Base-by-base conservation (phyloP, 108 stramenopile species). In the Skeletonema marinoi region DNA sequence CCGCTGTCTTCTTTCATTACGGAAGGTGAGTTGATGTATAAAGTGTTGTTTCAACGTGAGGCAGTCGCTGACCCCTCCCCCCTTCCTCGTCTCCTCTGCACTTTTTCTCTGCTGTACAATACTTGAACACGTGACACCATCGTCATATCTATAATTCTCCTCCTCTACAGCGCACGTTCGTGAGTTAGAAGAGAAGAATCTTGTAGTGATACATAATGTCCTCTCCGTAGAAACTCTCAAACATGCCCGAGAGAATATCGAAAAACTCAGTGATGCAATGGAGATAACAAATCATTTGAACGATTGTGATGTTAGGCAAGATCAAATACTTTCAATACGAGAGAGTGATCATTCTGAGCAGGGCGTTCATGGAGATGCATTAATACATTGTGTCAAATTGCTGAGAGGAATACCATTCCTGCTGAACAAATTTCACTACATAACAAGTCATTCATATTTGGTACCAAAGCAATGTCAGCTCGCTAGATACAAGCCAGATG, bases 381-480 rank as follows among this genome's bases (percentile, higher is more conserved):
- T 79, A 21, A 21, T 68, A 11, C 80, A 77, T 19, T 72, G 71
- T 48, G 71, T 81, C 3, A 19, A 29, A 4, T 21, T 77, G 12
- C 6, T 81, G 33, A 76, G 76, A n/a, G 80, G 80, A 19, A 41
- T 74, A 13, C 44, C 72, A 3, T 50, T 41, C 30, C 33, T 69
- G 9, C 76, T 81, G 16, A 32, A n/a, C 29, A 65, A 65, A 7
- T 44, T 51, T 25, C 12, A 60, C 36, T 81, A 81, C 17, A 29
- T 17, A 2, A 31, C 25, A 32, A 41, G 38, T 59, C 50, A 36
- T 3, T 50, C 36, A 1, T 77, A 81, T 32, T n/a, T 69, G 2
- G 80, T 81, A 14, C 80, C 80, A 25, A 60, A 29, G 12, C 76
- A 77, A 68, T 81, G 80, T 60, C 80, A 81, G 70, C 77, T 81